phyloP scores from a whole-genome alignment of 2,329 filamentous ascomycete genomes.

The Emergomyces orientalis region DNA sequence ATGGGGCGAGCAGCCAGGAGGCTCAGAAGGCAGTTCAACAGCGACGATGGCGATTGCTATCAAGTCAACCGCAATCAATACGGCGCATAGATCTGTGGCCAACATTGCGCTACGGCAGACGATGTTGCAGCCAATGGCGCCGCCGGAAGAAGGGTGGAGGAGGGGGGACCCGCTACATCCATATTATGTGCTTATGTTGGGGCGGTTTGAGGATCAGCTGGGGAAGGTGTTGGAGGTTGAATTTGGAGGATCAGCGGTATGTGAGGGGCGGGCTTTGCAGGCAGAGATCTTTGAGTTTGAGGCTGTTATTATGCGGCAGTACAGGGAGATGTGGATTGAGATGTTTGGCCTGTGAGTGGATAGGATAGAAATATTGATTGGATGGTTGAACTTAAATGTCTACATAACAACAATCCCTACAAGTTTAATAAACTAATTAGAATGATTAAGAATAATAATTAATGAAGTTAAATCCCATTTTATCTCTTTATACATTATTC shows the following conservation, averaged over 20 bases:
- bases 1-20: constrained; percentile 13
- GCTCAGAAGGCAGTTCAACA: constrained; percentile 3
- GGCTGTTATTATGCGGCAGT: constrained; percentile 14
- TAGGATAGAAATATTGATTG: too few relatives aligned
- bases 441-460: too few relatives aligned
- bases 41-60: background rate
- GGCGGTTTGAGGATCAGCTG: constrained; percentile 11
- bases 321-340: constrained; percentile 15
- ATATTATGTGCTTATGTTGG: constrained; percentile 16
- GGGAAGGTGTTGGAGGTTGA: background rate
- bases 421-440: too few relatives aligned
- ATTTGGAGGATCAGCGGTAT: background rate
- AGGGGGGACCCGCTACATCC: constrained; percentile 13
- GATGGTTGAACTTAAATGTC: background rate
- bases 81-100: constrained; percentile 9
- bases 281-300: constrained; percentile 8
- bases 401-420: too few relatives aligned
- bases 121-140: constrained; percentile 9
- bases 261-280: background rate
- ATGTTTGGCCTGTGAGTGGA: constrained; percentile 11
- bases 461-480: too few relatives aligned
- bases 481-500: too few relatives aligned
- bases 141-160: constrained; percentile 14
- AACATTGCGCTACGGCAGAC: constrained; percentile 10
- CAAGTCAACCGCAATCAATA: constrained; percentile 13